Evolutionary conservation across 2,329 filamentous ascomycete species (phyloP).

Genomic region (Pseudocercospora pini-densiflorae): DNA sequence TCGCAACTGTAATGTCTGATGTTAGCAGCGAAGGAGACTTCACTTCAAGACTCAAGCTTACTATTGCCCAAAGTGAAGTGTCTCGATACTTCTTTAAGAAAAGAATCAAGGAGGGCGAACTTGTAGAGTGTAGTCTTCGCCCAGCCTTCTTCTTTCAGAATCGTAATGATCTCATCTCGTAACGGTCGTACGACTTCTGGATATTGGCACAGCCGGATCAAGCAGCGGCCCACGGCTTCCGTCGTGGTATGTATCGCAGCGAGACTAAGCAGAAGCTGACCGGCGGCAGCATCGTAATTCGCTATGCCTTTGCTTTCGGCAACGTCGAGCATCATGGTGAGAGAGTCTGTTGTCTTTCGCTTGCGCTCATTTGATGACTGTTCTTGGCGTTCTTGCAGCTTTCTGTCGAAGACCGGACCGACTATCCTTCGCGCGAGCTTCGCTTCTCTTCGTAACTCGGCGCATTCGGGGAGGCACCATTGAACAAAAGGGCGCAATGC

Average conservation of each 20-base stretch:
- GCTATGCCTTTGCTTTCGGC: too few species aligned
- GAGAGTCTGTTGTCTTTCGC: too few species aligned
- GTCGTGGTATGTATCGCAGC: constrained; percentile 32
- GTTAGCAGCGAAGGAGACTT: not conserved
- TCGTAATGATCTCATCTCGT: constrained; percentile 29
- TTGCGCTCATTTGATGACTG: too few species aligned
- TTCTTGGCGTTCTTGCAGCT: too few species aligned
- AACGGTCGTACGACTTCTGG: constrained; percentile 34
- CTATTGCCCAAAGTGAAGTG: constrained; percentile 32
- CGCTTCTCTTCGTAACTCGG: too few species aligned
- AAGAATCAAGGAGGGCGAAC: constrained; percentile 37
- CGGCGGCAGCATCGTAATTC: not conserved
- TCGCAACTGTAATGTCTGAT: not conserved
- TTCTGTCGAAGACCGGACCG: too few species aligned
- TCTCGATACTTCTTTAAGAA: constrained; percentile 34
- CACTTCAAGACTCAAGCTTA: not conserved
- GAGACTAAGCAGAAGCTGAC: constrained; percentile 17
- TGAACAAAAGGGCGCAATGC: too few species aligned
- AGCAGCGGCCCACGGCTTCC: constrained; percentile 3
- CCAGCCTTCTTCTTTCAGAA: constrained; percentile 32
- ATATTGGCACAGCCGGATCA: constrained; percentile 29
- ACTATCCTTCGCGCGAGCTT: too few species aligned
- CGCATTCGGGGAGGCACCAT: too few species aligned
- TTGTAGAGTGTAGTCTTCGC: constrained; percentile 34
- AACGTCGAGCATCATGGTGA: too few species aligned